phyloP scores from a whole-genome alignment of 805 yeast species.

The Nakazawaea molendinolei region DNA sequence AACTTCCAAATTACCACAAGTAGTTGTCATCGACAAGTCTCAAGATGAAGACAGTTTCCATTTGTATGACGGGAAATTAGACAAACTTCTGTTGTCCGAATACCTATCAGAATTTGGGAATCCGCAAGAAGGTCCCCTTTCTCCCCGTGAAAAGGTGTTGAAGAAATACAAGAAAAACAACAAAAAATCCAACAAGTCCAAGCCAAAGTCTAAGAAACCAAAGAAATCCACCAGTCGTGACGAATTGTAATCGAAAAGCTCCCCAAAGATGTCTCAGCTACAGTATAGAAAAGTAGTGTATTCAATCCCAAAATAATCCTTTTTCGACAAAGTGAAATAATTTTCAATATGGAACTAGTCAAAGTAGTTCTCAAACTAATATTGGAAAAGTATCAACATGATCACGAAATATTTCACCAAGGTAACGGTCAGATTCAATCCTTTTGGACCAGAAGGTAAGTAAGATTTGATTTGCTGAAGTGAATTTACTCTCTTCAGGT shows the following conservation, averaged over 20 bases:
- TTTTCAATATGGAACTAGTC: too few species aligned
- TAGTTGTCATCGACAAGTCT: constrained; percentile 17
- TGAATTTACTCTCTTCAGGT: constrained; percentile 10
- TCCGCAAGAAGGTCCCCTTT: constrained; percentile 29
- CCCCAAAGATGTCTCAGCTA: too few species aligned
- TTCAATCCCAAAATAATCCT: too few species aligned
- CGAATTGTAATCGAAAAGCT: not conserved
- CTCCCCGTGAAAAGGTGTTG: constrained; percentile 17
- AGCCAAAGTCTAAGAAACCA: constrained; percentile 1
- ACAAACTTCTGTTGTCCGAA: constrained; percentile 24
- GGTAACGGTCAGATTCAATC: constrained; percentile 73
- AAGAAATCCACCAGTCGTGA: not conserved
- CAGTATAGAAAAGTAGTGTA: too few species aligned
- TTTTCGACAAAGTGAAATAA: too few species aligned
- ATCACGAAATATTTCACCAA: constrained; percentile 84
- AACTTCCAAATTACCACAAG: constrained; percentile 17
- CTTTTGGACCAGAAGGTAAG: constrained; percentile 59
- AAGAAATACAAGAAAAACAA: constrained; percentile 14
- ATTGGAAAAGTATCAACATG: constrained; percentile 39
- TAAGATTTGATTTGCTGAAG: constrained; percentile 7
- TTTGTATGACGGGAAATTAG: constrained; percentile 24
- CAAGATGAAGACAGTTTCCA: constrained; percentile 9
- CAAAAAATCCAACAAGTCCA: constrained; percentile 12
- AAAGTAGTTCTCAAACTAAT: too few species aligned
- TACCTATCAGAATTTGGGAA: constrained; percentile 25